Evolutionary conservation across 495 filamentous ascomycete genomes (phyloP), one percentile per base, ranked within the genome.

Genomic region (Penicillium robsamsonii): DNA sequence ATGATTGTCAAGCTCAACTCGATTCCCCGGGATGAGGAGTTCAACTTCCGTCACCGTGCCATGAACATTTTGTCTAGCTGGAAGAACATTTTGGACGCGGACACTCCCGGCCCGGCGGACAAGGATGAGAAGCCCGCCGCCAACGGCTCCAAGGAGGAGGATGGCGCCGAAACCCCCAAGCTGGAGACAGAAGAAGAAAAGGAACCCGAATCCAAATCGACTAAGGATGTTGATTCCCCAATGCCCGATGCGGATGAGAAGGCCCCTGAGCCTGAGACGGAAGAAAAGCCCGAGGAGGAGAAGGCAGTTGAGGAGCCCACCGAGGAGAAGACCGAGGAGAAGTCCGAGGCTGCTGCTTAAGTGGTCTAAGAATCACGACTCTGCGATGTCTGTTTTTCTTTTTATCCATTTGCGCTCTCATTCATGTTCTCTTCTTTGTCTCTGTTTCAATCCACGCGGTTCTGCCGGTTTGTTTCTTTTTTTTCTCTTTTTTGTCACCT

Each of bases 11-110:
- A 94, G 75, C 78, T 96, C 3, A 71, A 80, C 17, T 77, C 80
- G 4, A 96, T 96, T 57, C 92, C 92, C 5, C 86, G 84, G 40
- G 92, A 97, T 50, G 87, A 91, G 27, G 86, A 93, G 56, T 92
- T 86, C 73, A 75, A 87, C 27, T 92, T 96, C 84, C 91, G 91
- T 71, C 72, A 84, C 47, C 87, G 92, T 31, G 88, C 88, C 37
- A 79, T 87, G 55, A 75, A 77, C 17, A 78, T 96, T 35, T 75
- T 96, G 15, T 84, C 86, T 52, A 86, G 82, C 70, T 96, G 91
- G 91, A 93, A 89, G 70, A 85, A 84, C 65, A 79, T 88, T 5
- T 76, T 96, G n/a, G 82, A 85, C 13, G 74, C 74, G 4, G 84
- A 86, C 44, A 64, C 70, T 41, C 66, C 70, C 15, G 70, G 59